A percentile compares a stretch with the other conserved stretches of the same genome.
These are phyloP conservation scores for Anthoceros angustus DNA, from an alignment of 225 moss, liverwort and hornwort species.

Conservation along the genomic window DNA sequence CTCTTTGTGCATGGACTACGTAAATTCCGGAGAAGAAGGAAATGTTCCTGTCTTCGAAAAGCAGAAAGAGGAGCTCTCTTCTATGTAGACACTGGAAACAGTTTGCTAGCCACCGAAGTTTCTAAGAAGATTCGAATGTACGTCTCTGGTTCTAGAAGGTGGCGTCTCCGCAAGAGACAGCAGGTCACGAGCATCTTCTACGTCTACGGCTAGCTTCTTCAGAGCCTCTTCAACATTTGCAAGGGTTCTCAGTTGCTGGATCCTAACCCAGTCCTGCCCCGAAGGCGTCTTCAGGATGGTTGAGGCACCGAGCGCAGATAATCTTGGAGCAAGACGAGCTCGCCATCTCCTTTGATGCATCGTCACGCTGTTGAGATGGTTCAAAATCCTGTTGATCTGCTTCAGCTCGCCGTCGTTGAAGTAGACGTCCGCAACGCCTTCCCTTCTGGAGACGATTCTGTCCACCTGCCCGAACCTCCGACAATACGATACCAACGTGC, in stretches of 20 bases:
- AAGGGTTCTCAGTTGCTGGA: slow-evolving; percentile 32
- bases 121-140: neutral
- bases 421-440: slow-evolving; percentile 34
- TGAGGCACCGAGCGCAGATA: slow-evolving; percentile 16
- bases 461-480: slow-evolving; percentile 38
- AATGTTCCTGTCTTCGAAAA: no score
- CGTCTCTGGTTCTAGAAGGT: neutral
- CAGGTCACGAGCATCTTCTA: slow-evolving; percentile 36
- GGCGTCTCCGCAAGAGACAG: neutral
- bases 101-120: neutral
- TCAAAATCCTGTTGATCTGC: slow-evolving; percentile 38
- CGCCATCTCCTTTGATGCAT: slow-evolving; percentile 32
- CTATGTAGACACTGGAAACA: no score
- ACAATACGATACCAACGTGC: slow-evolving; percentile 31
- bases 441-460: slow-evolving; percentile 29
- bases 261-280: slow-evolving; percentile 43
- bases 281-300: slow-evolving; percentile 25
- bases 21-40: no score
- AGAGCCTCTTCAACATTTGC: slow-evolving; percentile 24
- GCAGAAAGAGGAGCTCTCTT: no score
- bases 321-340: slow-evolving; percentile 32
- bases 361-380: slow-evolving; percentile 34
- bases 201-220: slow-evolving; percentile 29
- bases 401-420: slow-evolving; percentile 31
- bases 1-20: no score